Evolutionary conservation across 371 early-diverging fungal genomes (phyloP).

Genomic region (Entomophthora muscae): DNA sequence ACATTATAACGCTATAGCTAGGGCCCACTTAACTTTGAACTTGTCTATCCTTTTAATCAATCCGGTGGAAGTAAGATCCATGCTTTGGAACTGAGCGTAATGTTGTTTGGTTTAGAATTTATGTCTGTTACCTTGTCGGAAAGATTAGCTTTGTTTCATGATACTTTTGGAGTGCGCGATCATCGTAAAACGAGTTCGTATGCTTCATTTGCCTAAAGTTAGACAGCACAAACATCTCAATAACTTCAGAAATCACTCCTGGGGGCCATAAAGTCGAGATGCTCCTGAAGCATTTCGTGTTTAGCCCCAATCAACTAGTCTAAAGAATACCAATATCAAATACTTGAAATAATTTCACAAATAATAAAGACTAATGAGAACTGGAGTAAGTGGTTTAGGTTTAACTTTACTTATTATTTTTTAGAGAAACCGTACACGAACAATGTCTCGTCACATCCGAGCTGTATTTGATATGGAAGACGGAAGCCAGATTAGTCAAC

Average conservation of each 20-base stretch:
- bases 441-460: conserved; percentile 1
- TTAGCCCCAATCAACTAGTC: neutral
- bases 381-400: neutral
- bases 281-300: neutral
- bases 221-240: neutral
- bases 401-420: neutral
- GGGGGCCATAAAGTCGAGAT: neutral
- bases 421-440: neutral
- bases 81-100: no score
- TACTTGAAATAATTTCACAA: neutral
- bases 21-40: no score
- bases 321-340: neutral
- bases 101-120: no score
- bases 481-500: neutral
- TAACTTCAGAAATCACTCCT: neutral
- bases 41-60: no score
- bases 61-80: no score
- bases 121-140: no score
- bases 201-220: neutral
- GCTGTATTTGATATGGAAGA: neutral
- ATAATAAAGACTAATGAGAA: neutral
- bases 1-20: no score
- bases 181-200: neutral
- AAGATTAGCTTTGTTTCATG: no score
- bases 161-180: no score